Conservation (phyloP, 148 eudicot genomes). For the Rhododendron ovatum region DNA sequence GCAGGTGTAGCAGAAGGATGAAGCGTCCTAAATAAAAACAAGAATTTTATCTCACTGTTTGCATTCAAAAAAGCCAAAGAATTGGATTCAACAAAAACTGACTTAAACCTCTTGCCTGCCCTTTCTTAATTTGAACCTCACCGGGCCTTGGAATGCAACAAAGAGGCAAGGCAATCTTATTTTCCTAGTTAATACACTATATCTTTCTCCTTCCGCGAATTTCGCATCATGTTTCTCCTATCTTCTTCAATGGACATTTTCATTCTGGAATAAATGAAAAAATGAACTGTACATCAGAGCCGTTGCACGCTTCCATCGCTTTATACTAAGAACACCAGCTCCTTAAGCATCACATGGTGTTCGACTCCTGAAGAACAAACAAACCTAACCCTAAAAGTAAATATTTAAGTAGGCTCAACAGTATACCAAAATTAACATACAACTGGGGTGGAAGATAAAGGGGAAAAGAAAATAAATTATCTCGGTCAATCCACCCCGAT, state of each 20-base stretch:
- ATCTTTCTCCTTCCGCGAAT: not conserved
- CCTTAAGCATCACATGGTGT: conserved; percentile 18
- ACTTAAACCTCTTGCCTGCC: not conserved
- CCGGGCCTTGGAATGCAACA: not conserved
- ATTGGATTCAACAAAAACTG: not conserved
- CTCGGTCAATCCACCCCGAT: conserved; percentile 10
- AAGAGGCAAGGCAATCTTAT: not conserved
- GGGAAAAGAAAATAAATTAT: not conserved
- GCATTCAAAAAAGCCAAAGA: not conserved
- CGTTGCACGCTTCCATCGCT: not conserved
- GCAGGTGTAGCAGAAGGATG: not conserved
- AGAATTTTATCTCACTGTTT: not conserved
- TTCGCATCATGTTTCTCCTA: not conserved
- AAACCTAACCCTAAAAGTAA: conserved; percentile 21
- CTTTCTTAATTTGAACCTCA: not conserved
- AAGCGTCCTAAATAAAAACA: not conserved
- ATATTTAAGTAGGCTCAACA: not conserved
- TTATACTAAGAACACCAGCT: conserved; percentile 19
- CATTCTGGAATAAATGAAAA: conserved; percentile 21
- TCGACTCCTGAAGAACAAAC: conserved; percentile 11
- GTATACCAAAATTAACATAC: conserved; percentile 3
- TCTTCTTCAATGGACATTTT: conserved; percentile 2
- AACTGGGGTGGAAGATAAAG: not conserved
- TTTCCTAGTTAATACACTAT: not conserved
- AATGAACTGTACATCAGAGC: conserved; percentile 22